Evolutionary conservation across 805 yeast species (phyloP), one percentile per base, ranked within the genome.

Genomic region (Candida berthetii): DNA sequence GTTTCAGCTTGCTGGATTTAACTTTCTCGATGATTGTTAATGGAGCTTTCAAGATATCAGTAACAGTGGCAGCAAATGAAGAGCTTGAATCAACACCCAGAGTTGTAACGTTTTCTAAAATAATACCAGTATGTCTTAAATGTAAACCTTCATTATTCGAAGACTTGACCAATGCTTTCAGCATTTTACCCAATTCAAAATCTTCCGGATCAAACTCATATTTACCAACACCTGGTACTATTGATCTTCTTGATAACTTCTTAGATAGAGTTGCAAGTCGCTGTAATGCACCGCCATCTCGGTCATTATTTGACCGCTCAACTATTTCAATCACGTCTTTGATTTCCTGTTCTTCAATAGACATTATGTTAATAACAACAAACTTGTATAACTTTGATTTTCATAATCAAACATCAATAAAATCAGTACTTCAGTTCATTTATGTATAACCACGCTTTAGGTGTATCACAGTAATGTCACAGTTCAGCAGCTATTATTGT

Each of bases 121-220:
- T 45, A 2, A 74, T 66, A 43, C 77, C 76, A 13, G 71, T 52
- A 19, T 61, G 54, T 37, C 74, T 61, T 20, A 62, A 53, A 32
- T 61, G 60, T 35, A 76, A 65, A 24, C 78, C 78, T 50, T 72
- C 72, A 20, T 64, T 67, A 14, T 60, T 54, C 2, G 74, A 61
- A 28, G 64, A 61, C 19, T 52, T 50, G 18, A 68, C 67, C 54
- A 71, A 62, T 14, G 58, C 53, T 27, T 59, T 49, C 40, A 76
- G 52, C 25, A 69, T 57, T 31, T 50, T 50, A 20, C 57, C 55
- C 45, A 71, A 62, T 45, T 69, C 71, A 42, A 71, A 70, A 43
- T 69, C 67, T 15, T 64, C 56, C 6, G 36, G 28, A n/a, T 32
- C 37, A 13, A 36, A n/a, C 1, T 25, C 20, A n/a, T 10, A 28